Evolutionary conservation across 2,329 filamentous ascomycete species (phyloP).

Genomic region (Aspergillus bombycis): DNA sequence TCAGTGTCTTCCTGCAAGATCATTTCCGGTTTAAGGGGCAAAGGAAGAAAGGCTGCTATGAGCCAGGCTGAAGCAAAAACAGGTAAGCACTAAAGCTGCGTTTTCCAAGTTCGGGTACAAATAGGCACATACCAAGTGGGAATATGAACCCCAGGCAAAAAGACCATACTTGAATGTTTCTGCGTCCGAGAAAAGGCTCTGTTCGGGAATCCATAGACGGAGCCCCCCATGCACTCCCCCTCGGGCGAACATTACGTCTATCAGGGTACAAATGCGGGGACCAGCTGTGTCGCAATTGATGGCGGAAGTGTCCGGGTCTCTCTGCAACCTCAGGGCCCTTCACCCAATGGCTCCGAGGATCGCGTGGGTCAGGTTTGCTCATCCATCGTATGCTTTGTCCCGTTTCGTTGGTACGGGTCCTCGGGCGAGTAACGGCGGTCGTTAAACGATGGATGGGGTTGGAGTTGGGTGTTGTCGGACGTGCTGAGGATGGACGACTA

Average conservation of each 20-base stretch:
- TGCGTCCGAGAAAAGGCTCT: constrained; percentile 63
- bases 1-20: constrained; percentile 55
- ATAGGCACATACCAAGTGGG: constrained; percentile 63
- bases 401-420: constrained; percentile 29
- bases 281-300: constrained; percentile 64
- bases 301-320: constrained; percentile 36
- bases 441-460: constrained; percentile 35
- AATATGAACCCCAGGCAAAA: constrained; percentile 79
- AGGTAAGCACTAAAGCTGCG: neutral
- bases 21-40: constrained; percentile 62
- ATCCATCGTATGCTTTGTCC: constrained; percentile 15
- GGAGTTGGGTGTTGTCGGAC: constrained; percentile 35
- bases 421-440: constrained; percentile 34
- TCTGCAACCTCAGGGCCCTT: constrained; percentile 31
- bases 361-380: constrained; percentile 33
- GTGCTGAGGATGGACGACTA: constrained; percentile 33
- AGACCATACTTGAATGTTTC: constrained; percentile 73
- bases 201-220: constrained; percentile 70
- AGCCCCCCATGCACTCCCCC: constrained; percentile 69
- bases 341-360: constrained; percentile 50
- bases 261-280: constrained; percentile 73
- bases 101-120: no score
- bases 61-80: constrained; percentile 67
- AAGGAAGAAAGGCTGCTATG: constrained; percentile 72
- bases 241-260: constrained; percentile 58